phyloP scores from a whole-genome alignment of 129 eudicot genomes.

The Flaveria robusta region DNA sequence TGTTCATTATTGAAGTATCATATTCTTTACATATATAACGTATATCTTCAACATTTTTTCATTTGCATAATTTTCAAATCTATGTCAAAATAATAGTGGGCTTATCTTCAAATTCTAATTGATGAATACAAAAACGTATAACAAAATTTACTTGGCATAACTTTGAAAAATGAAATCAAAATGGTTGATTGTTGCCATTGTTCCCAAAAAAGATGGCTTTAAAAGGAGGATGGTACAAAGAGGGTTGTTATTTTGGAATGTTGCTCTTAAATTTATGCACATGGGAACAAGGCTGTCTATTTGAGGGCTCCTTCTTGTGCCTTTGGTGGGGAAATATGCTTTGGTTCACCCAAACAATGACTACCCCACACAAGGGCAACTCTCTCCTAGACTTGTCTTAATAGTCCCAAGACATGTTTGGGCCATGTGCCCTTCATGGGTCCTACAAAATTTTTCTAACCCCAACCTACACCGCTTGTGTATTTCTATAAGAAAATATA shows the following conservation, averaged over 20 bases:
- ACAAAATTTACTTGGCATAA: not conserved
- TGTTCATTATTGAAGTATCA: not conserved
- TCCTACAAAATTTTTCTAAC: conserved; percentile 51
- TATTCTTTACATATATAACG: not conserved
- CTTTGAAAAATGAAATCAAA: conserved; percentile 18
- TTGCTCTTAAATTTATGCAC: conserved; percentile 69
- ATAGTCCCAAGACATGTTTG: conserved; percentile 64
- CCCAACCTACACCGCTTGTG: conserved; percentile 29
- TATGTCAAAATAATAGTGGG: not conserved
- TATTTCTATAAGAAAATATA: not conserved
- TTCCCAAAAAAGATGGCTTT: conserved; percentile 54
- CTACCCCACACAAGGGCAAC: conserved; percentile 53
- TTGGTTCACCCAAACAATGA: conserved; percentile 50
- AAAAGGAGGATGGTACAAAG: conserved; percentile 41
- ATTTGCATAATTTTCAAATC: not conserved
- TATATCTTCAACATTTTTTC: not conserved
- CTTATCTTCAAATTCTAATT: not conserved
- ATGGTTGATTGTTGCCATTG: conserved; percentile 33
- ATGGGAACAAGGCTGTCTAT: conserved; percentile 61
- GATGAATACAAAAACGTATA: not conserved
- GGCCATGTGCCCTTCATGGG: conserved; percentile 66
- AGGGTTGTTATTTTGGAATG: conserved; percentile 63
- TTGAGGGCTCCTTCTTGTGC: conserved; percentile 50
- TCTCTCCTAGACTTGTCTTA: conserved; percentile 51
- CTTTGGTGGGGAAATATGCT: conserved; percentile 55